Evolutionary conservation across 768 basidiomycete species (phyloP), one percentile per base, ranked within the genome.

Genomic region (Tylopilus sp.): DNA sequence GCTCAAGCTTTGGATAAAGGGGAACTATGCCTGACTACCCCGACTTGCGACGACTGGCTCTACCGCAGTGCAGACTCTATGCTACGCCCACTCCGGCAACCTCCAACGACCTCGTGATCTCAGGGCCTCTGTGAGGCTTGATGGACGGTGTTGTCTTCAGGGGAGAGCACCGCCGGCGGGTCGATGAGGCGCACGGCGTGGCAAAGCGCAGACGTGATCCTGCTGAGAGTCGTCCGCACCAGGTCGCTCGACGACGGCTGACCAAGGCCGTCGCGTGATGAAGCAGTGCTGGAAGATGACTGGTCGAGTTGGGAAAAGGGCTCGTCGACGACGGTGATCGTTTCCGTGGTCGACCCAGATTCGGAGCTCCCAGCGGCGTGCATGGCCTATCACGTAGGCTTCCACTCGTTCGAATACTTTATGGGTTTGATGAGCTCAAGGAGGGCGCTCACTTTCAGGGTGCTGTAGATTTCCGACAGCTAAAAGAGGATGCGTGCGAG

Each of bases 331-430:
- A 98, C 98, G 7, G 83, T 78, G 71, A 98, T 85, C 54, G 84
- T 85, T 17, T 92, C 89, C 85, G 68, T 99, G 96, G 71, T 98
- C 92, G 41, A 98, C 83, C 16, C 85, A 84, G 57, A 97, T 86
- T 60, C 74, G 79, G 45, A 98, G 81, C 69, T 97, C 93, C 34
- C 92, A 91, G 9, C 87, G 83, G 44, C 87, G 83, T 40, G 92
- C 91, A 53, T 92, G 92, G 31, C 87, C 86, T 89, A 97, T 96
- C 57, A 98, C 74, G 71, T 96, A 98, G 5, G 89, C 87, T 72
- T 98, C 93, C 58, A 87, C 76, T 66, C 87, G 85, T 55, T 87
- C 84, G n/a, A 64, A 6, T 75, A 79, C 13, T 80, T 81, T 19
- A 92, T 75, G 37, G 96, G 94, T 1, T 81, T 78, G 45, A 90